Base-by-base conservation (phyloP, 1,284 basidiomycete species). In the Trametes versicolor region DNA sequence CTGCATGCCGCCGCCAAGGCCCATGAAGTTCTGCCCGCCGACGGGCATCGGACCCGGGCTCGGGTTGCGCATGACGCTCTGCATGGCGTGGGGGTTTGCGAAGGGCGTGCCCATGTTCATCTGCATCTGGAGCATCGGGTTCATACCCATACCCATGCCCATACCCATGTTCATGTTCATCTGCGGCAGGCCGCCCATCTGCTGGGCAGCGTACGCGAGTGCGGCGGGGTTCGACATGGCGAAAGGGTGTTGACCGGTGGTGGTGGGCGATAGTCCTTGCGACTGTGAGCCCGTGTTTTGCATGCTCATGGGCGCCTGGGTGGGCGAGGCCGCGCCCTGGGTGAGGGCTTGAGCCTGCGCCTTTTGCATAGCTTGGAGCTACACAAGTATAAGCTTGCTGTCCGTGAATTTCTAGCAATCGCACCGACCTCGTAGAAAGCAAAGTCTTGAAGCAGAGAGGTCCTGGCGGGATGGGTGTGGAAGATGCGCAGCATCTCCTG, bases 401-500 rank as follows among this genome's bases (percentile, higher is more conserved):
- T 1, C 15, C 48, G 4, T 4, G n/a, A 29, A 2, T 13, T 43
- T 13, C 1, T 5, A 49, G 13, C 48, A 17, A 49, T 13, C 13
- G 21, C 12, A 71, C 83, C 57, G 71, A 94, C 94, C 85, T 97
- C 95, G 73, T 97, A 97, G 77, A 94, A 97, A 4, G 93, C 93
- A 76, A 95, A 97, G 77, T 97, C 96, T 78, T 98, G 96, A 29
- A 98, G 82, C 34, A 98, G 83, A 10, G 94, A 96, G 1, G 96
- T 98, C 74, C 95, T 87, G 8, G 94, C 91, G 21, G 94, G 94
- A 77, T 96, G 95, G 4, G 92, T 91, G 70, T 94, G 88, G 84
- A 98, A 97, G 73, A 98, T 98, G 64, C 93, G 88, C 39, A 98
- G 85, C 87, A 98, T 97, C 76, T 98, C 96, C 76, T 94, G 91